These are phyloP conservation scores for Cyclotella kingstonii DNA, from an alignment of 108 stramenopile species.

Conservation along the genomic window DNA sequence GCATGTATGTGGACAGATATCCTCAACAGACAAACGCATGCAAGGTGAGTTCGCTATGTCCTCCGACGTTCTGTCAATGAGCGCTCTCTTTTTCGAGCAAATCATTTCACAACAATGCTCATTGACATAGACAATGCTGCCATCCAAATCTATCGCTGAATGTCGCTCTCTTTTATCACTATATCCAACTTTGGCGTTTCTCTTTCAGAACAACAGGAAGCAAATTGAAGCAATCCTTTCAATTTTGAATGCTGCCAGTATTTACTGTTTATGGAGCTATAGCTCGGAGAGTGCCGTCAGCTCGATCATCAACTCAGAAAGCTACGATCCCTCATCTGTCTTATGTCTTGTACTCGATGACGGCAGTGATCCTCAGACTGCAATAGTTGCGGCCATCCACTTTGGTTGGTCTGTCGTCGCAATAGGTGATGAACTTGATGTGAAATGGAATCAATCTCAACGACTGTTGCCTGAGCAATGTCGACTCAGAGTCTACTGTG, in stretches of 20 bases:
- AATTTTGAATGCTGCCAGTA: conserved; percentile 10
- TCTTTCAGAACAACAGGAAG: conserved; percentile 5
- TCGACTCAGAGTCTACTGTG: conserved; percentile 12
- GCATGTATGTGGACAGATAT: no score
- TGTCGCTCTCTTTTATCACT: not conserved
- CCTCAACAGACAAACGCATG: no score
- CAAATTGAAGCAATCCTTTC: conserved; percentile 4
- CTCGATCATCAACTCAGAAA: not conserved
- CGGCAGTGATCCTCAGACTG: conserved; percentile 12
- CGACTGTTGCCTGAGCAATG: conserved; percentile 2
- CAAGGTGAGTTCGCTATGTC: no score
- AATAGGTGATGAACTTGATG: conserved; percentile 16
- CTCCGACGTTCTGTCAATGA: no score
- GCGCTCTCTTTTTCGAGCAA: no score
- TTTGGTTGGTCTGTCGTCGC: no score
- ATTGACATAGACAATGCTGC: not conserved
- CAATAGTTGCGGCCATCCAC: conserved; percentile 21
- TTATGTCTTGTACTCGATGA: conserved; percentile 31
- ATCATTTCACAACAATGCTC: not conserved
- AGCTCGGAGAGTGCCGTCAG: not conserved
- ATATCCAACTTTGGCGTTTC: conserved; percentile 9
- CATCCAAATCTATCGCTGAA: conserved; percentile 20
- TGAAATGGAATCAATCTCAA: conserved; percentile 4
- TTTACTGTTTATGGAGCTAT: conserved; percentile 4
- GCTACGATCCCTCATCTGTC: not conserved